phyloP scores from a whole-genome alignment of 139 green algal species.

The Tetraselmis striata region DNA sequence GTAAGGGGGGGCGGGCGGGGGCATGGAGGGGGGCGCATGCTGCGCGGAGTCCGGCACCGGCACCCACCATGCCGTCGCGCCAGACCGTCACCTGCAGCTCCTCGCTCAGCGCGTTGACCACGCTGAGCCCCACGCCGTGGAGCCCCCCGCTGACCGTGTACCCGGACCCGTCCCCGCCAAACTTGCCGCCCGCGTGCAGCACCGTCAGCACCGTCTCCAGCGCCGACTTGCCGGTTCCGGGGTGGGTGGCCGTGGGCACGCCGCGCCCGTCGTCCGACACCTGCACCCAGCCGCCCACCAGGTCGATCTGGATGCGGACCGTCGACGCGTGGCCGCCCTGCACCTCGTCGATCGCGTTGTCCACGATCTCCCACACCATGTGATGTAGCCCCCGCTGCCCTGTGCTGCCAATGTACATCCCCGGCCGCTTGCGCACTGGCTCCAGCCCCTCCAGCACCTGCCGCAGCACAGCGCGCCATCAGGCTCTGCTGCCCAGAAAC shows the following conservation, averaged over 20 bases:
- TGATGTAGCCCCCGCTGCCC: constrained; percentile 88
- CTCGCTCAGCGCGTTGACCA: constrained; percentile 92
- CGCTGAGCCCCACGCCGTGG: constrained; percentile 92
- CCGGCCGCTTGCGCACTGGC: constrained; percentile 90
- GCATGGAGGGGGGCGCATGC: too few species aligned
- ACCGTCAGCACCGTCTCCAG: constrained; percentile 72
- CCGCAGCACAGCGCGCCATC: constrained; percentile 4
- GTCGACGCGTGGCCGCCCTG: constrained; percentile 71
- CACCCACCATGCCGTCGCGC: constrained; percentile 34
- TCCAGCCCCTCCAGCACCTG: constrained; percentile 97
- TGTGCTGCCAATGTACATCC: constrained; percentile 99
- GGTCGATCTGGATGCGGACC: constrained; percentile 61
- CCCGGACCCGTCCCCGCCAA: constrained; percentile 73
- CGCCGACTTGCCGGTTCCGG: constrained; percentile 72
- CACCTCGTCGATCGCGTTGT: constrained; percentile 92
- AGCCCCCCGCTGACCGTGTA: constrained; percentile 87
- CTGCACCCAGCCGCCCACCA: constrained; percentile 57
- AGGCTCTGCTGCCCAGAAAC: too few species aligned
- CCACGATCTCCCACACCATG: constrained; percentile 95
- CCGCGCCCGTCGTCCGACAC: constrained; percentile 88
- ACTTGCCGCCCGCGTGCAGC: constrained; percentile 97
- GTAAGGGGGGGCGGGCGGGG: too few species aligned
- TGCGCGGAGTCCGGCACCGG: too few species aligned
- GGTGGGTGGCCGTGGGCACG: constrained; percentile 88
- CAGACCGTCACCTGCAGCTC: constrained; percentile 70